Evolutionary conservation across 495 filamentous ascomycete species (phyloP).

Genomic region (Penicillium parvum): DNA sequence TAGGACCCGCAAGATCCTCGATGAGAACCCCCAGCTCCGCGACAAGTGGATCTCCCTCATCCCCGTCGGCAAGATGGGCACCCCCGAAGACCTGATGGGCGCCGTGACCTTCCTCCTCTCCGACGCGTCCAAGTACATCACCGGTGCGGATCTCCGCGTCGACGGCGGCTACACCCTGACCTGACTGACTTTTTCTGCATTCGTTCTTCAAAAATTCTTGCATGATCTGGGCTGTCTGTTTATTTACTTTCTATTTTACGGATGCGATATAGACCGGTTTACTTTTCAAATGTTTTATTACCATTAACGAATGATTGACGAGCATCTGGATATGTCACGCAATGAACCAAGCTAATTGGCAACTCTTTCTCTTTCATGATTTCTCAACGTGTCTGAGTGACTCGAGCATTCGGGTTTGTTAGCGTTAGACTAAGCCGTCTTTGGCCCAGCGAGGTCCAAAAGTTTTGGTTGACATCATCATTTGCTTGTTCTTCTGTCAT

Average conservation of each 20-base stretch:
- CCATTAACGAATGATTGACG: not conserved
- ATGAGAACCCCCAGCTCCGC: conserved; percentile 84
- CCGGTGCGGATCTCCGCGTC: conserved; percentile 82
- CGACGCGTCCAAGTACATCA: conserved; percentile 82
- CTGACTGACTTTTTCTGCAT: conserved; percentile 33
- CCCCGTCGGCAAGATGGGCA: conserved; percentile 86
- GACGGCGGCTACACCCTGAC: conserved; percentile 91
- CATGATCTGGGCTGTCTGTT: conserved; percentile 5
- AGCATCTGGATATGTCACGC: not conserved
- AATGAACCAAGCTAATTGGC: too few relatives aligned
- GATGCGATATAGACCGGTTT: conserved; percentile 4
- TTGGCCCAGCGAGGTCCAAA: not conserved
- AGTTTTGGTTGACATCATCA: conserved; percentile 2
- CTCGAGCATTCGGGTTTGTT: not conserved
- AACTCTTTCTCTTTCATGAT: too few relatives aligned
- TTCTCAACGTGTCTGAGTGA: not conserved
- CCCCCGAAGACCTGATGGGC: conserved; percentile 89
- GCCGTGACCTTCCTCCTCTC: conserved; percentile 85
- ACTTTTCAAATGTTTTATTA: not conserved
- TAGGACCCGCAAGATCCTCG: conserved; percentile 89
- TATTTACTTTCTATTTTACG: not conserved
- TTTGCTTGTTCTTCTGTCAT: not conserved
- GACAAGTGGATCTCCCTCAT: conserved; percentile 87
- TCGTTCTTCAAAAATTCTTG: not conserved
- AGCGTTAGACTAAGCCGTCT: too few relatives aligned